Evolutionary conservation across 495 filamentous ascomycete species (phyloP).

Genomic region (Immersiella caudata): DNA sequence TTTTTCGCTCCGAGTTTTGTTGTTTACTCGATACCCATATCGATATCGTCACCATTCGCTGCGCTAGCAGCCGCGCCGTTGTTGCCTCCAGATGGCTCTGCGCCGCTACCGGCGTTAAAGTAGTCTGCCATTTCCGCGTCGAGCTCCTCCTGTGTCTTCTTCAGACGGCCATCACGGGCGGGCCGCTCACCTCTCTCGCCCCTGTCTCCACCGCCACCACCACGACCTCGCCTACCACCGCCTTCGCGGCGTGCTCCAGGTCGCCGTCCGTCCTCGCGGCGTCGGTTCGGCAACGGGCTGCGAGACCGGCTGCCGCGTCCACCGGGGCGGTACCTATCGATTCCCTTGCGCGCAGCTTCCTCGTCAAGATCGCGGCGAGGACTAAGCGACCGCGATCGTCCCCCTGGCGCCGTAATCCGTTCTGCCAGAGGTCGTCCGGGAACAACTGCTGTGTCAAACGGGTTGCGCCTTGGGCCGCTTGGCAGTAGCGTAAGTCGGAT

Average conservation of each 20-base stretch:
- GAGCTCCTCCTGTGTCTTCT: constrained; percentile 89
- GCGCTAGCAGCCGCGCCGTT: constrained; percentile 16
- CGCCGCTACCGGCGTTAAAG: constrained; percentile 59
- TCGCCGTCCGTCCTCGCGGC: constrained; percentile 31
- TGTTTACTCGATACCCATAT: constrained; percentile 22
- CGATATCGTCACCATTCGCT: constrained; percentile 24
- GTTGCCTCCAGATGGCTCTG: constrained; percentile 8
- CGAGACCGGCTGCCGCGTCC: constrained; percentile 53
- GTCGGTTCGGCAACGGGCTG: constrained; percentile 45
- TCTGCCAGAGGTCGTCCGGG: constrained; percentile 70
- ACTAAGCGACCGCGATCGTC: constrained; percentile 53
- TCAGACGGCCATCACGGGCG: constrained; percentile 61
- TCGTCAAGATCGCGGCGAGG: constrained; percentile 66
- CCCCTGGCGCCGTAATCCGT: constrained; percentile 63
- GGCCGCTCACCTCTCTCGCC: constrained; percentile 41
- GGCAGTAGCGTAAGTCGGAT: constrained; percentile 77
- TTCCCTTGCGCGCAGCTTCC: constrained; percentile 67
- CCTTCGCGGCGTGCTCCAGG: constrained; percentile 23
- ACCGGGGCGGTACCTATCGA: constrained; percentile 85
- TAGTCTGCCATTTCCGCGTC: constrained; percentile 98
- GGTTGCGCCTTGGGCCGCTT: constrained; percentile 51
- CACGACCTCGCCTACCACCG: constrained; percentile 42
- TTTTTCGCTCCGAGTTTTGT: background rate
- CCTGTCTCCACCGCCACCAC: constrained; percentile 48
- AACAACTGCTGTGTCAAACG: constrained; percentile 60